phyloP scores from a whole-genome alignment of 2,329 filamentous ascomycete genomes.

The Cercospora citrullina region DNA sequence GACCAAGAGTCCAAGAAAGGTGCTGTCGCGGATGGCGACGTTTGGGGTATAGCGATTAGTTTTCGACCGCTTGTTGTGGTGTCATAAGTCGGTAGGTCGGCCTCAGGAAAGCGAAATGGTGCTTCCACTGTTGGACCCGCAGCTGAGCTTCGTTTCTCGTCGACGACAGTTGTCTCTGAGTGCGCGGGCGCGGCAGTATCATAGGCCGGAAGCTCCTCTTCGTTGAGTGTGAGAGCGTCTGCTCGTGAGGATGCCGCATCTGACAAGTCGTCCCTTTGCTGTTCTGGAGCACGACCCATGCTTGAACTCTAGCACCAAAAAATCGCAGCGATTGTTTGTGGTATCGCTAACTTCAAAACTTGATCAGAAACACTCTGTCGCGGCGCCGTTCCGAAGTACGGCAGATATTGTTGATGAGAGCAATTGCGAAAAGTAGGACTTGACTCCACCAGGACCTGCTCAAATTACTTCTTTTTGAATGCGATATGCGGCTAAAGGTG shows the following conservation, averaged over 20 bases:
- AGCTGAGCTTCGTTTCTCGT: not conserved
- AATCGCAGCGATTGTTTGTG: not conserved
- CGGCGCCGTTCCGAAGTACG: not conserved
- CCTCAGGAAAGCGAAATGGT: conserved; percentile 24
- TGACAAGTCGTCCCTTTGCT: conserved; percentile 17
- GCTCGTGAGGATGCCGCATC: conserved; percentile 20
- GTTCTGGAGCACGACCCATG: not conserved
- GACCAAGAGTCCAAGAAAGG: conserved; percentile 25
- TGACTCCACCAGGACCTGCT: not conserved
- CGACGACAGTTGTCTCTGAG: not conserved
- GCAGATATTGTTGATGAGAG: not conserved
- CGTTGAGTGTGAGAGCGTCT: conserved; percentile 15
- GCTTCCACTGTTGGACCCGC: conserved; percentile 16
- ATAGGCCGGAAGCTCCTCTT: conserved; percentile 21
- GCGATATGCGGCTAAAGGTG: not conserved
- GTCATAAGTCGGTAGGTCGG: conserved; percentile 19
- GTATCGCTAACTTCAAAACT: not conserved
- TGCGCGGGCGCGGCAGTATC: not conserved
- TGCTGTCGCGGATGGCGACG: conserved; percentile 14
- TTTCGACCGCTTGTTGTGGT: not conserved
- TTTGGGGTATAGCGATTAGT: conserved; percentile 26
- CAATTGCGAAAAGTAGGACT: not conserved
- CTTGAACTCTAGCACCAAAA: not conserved
- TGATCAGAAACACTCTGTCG: not conserved
- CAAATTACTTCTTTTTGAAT: not conserved